Evolutionary conservation across 2,329 filamentous ascomycete genomes (phyloP).

Genomic region (Esteya vermicola): DNA sequence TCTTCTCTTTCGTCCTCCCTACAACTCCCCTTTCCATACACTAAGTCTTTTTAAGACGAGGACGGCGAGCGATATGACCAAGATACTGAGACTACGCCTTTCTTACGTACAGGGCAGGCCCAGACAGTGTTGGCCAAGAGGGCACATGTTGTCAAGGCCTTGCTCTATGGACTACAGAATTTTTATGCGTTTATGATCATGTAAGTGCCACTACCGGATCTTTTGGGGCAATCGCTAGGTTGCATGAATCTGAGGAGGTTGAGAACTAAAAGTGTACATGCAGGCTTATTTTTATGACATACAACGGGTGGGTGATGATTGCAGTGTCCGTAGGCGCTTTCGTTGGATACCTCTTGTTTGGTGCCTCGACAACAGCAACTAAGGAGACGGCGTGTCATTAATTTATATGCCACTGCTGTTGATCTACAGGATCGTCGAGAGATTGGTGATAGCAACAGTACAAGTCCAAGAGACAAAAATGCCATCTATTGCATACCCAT

Average conservation of each 20-base stretch:
- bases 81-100: slow-evolving; percentile 49
- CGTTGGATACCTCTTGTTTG: slow-evolving; percentile 74
- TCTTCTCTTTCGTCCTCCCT: neutral
- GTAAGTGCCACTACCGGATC: too few relatives aligned
- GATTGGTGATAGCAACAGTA: neutral
- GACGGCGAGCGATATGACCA: slow-evolving; percentile 16
- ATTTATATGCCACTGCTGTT: too few relatives aligned
- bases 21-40: neutral
- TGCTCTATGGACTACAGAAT: slow-evolving; percentile 81
- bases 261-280: neutral
- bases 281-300: slow-evolving; percentile 99
- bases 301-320: slow-evolving; percentile 96
- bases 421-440: too few relatives aligned
- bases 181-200: slow-evolving; percentile 99
- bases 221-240: too few relatives aligned
- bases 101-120: slow-evolving; percentile 60
- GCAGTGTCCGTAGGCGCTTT: slow-evolving; percentile 81
- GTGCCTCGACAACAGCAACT: slow-evolving; percentile 50
- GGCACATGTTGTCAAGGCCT: slow-evolving; percentile 65
- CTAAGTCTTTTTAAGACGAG: slow-evolving; percentile 4
- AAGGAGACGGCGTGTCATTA: slow-evolving; percentile 90
- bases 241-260: neutral
- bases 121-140: slow-evolving; percentile 47
- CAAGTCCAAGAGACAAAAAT: too few relatives aligned
- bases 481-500: neutral